Percentiles rank a stretch among this genome's conserved stretches.
Conservation (phyloP, 352 stramenopile genomes). For the Pythium scleroteichum region DNA sequence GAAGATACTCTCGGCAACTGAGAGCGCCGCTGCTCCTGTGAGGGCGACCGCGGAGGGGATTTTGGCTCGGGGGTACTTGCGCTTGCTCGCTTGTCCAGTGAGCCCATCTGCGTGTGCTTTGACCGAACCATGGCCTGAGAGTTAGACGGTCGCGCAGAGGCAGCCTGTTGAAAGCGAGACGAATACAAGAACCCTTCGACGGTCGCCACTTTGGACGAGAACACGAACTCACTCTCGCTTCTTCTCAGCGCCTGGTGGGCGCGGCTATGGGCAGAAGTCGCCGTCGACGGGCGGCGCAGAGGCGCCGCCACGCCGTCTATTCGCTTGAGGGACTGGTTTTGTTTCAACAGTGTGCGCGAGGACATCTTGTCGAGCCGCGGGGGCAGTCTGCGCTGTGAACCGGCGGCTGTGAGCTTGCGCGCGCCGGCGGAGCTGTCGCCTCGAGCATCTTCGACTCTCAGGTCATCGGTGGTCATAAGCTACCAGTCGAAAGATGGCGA, state of each 20-base stretch:
- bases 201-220: slow-evolving; percentile 45
- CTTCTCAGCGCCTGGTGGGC: slow-evolving; percentile 57
- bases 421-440: not conserved
- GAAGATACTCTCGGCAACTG: not conserved
- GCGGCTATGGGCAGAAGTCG: slow-evolving; percentile 50
- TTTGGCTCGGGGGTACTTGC: not conserved
- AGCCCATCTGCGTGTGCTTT: slow-evolving; percentile 2
- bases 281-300: slow-evolving; percentile 40
- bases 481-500: not conserved
- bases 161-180: slow-evolving; percentile 53
- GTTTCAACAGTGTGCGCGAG: not conserved
- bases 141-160: slow-evolving; percentile 16
- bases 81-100: not conserved
- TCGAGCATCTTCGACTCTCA: not conserved
- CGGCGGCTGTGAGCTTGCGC: not conserved
- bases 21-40: not conserved
- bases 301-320: not conserved
- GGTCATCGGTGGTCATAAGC: not conserved
- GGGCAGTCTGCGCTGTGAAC: not conserved
- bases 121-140: slow-evolving; percentile 20
- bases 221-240: slow-evolving; percentile 58
- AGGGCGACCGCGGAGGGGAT: not conserved
- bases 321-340: slow-evolving; percentile 5
- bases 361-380: not conserved
- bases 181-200: slow-evolving; percentile 58